Base-by-base conservation (phyloP, 2,329 filamentous ascomycete species). In the Nemania abortiva region DNA sequence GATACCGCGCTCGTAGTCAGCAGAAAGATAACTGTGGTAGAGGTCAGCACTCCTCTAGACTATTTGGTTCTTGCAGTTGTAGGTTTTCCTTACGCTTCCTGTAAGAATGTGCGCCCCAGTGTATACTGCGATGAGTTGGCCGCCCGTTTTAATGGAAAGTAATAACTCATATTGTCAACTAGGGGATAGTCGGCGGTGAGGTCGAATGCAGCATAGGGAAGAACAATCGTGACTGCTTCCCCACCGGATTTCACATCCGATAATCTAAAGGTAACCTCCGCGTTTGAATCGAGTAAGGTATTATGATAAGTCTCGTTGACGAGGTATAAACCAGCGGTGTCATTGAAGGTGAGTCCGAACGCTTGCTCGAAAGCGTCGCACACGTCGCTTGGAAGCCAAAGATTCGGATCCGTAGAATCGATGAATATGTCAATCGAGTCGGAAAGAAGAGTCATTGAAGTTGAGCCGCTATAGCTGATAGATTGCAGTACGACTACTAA, bases 401-500 rank as follows among this genome's bases (percentile, higher is more conserved):
- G 71, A 57, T 79, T 76, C 2, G 79, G 76, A 61, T 81, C 79
- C 24, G 79, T 81, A 58, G 79, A 81, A 65, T 81, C 79, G 29
- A 81, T 79, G 65, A 75, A 79, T 54, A 80, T 78, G 54, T 78
- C 60, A 66, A 82, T 80, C 6, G 81, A 71, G 4, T 75, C 73
- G 7, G 77, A 71, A 10, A 82, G 76, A 1, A 80, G 75, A 42
- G 77, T 79, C 3, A 74, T 65, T 13, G 78, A 75, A 11, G 70
- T 75, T 1, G 76, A 74, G 39, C 80, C 79, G 69, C 77, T 81
- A 64, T 80, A 80, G 50, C 77, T 75, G 20, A 83, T 80, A 15
- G 80, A 80, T 62, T 81, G 80, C n/a, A 83, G 74, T 31, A 73
- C 73, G 31, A 82, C 79, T 0, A 80, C 80, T 2, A 84, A 71